Evolutionary conservation across 2,329 filamentous ascomycete genomes (phyloP).

Genomic region (Aureobasidium pullulans): DNA sequence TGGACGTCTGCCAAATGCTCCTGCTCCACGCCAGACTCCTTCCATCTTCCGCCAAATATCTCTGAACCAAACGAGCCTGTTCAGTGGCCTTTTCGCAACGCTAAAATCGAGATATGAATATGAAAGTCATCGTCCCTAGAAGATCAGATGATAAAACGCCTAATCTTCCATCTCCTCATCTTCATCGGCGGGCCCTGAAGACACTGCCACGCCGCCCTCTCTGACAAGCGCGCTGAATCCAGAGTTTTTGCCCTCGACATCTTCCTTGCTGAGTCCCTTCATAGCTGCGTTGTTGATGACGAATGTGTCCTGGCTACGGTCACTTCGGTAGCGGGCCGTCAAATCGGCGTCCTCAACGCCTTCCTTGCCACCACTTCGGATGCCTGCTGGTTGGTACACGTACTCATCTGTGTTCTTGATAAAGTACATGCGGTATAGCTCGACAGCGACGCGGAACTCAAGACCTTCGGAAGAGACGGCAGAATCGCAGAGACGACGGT

Average conservation of each 20-base stretch:
- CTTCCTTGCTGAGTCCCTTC: conserved; percentile 39
- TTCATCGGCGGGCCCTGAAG: conserved; percentile 15
- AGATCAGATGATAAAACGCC: neutral
- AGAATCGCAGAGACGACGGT: conserved; percentile 20
- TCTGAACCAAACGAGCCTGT: neutral
- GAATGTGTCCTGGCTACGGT: conserved; percentile 34
- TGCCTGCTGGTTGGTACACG: conserved; percentile 31
- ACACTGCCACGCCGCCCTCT: conserved; percentile 14
- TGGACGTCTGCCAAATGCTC: neutral
- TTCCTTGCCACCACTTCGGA: conserved; percentile 29
- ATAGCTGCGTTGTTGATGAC: conserved; percentile 40
- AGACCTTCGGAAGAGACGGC: conserved; percentile 32
- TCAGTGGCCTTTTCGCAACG: neutral
- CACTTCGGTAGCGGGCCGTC: conserved; percentile 28
- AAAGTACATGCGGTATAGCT: conserved; percentile 37
- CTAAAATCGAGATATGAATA: neutral
- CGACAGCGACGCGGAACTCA: conserved; percentile 38
- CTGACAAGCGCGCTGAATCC: conserved; percentile 21
- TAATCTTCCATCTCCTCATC: conserved; percentile 18
- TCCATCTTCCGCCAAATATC: neutral
- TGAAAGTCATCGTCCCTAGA: no score
- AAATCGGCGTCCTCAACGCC: conserved; percentile 28
- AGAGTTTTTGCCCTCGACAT: conserved; percentile 38
- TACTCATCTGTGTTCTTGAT: conserved; percentile 35
- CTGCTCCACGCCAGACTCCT: neutral